Base-by-base conservation (phyloP, 2,329 filamentous ascomycete species). In the Pyrenophora graminea region DNA sequence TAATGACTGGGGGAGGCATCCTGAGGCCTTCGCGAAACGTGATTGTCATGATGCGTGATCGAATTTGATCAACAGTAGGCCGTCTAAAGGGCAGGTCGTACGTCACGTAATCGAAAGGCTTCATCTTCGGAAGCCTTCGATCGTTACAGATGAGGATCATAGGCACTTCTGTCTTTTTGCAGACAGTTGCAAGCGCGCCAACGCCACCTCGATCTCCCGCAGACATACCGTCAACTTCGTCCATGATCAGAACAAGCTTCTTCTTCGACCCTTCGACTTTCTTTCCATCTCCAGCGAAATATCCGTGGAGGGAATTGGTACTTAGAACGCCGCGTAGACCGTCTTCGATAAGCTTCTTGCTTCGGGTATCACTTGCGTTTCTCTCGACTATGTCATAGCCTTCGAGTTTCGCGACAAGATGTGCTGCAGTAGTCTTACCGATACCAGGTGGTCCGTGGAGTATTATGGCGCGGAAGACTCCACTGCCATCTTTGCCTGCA, bases 121-220 rank as follows among this genome's bases (percentile, higher is more conserved):
- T 97, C 94, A 99, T 99, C 81, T 99, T 99, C 25, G 89, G 94
- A 56, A 92, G 78, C 60, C 83, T 86, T 62, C 94, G 88, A 69
- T 99, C 94, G 72, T 99, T 99, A 82, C 94, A 99, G 63, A 99
- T 97, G 47, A 99, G 82, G 62, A 99, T 97, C 70, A 99, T 87
- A 1, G 94, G 94, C 19, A 99, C 86, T 62, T 94, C 86, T 0
- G 92, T 94, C 80, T 96, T 97, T 77, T 90, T 96, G 80, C 93
- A 97, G 46, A 96, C 88, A 51, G 94, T 91, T 49, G 94, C 93
- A 49, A 99, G 80, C 25, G 94, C 94, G 43, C 92, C 94, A 40
- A 99, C 94, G 72, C 94, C 94, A 60, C 94, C 94, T 55, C 94
- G 87, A 70, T 99, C 94, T 69, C 94, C 94, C 31, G 91, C 92